phyloP scores from a whole-genome alignment of 352 stramenopile genomes.

The Peronospora belbahrii region DNA sequence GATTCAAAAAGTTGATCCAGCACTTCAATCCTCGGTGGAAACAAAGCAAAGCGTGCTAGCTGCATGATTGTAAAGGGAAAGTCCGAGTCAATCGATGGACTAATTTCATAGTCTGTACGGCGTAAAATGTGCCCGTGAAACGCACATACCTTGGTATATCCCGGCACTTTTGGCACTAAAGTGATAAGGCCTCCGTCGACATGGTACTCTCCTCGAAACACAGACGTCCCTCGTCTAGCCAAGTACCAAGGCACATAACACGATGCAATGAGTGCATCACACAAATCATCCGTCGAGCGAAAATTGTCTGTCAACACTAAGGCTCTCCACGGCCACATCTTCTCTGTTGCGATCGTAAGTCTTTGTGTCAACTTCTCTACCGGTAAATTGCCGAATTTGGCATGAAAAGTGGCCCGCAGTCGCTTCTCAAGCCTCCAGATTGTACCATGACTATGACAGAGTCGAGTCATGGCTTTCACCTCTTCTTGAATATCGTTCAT shows the following conservation, averaged over 20 bases:
- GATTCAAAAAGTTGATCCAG: slow-evolving; percentile 63
- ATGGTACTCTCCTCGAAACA: slow-evolving; percentile 59
- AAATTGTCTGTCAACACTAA: slow-evolving; percentile 52
- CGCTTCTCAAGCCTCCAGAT: slow-evolving; percentile 59
- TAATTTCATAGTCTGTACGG: slow-evolving; percentile 66
- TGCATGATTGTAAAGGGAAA: slow-evolving; percentile 59
- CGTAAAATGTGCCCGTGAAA: slow-evolving; percentile 52
- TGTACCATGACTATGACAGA: slow-evolving; percentile 48
- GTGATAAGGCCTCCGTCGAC: slow-evolving; percentile 63
- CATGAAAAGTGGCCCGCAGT: slow-evolving; percentile 44
- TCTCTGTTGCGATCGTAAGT: slow-evolving; percentile 59
- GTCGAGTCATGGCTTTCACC: slow-evolving; percentile 42
- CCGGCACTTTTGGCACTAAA: slow-evolving; percentile 57
- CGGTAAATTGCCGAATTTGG: slow-evolving; percentile 38
- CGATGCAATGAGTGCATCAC: slow-evolving; percentile 59
- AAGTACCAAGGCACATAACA: slow-evolving; percentile 80
- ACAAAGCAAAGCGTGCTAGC: slow-evolving; percentile 44
- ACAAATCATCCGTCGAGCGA: slow-evolving; percentile 47
- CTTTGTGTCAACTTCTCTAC: slow-evolving; percentile 36
- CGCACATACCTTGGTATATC: slow-evolving; percentile 62
- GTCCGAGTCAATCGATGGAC: slow-evolving; percentile 46
- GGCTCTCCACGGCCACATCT: slow-evolving; percentile 55
- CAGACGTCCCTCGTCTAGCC: slow-evolving; percentile 29
- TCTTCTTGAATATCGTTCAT: slow-evolving; percentile 54
- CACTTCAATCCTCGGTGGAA: slow-evolving; percentile 43